phyloP scores from a whole-genome alignment of 2,329 filamentous ascomycete genomes.

The Fusarium sp. region DNA sequence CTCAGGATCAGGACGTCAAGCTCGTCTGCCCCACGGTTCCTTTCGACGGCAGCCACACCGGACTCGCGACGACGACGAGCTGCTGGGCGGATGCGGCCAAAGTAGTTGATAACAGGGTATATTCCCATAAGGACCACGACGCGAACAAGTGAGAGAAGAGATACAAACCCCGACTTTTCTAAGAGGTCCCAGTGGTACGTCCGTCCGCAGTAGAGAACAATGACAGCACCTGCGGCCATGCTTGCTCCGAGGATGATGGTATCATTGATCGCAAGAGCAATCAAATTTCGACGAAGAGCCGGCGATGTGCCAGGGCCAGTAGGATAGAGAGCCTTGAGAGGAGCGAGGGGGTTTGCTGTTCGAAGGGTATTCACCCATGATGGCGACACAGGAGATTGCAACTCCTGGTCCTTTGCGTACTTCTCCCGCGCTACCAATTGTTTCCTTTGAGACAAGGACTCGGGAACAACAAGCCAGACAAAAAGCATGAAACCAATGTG shows the following conservation, averaged over 20 bases:
- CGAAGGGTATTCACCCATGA: conserved; percentile 50
- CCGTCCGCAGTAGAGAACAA: conserved; percentile 84
- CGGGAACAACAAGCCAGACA: conserved; percentile 78
- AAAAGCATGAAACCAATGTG: conserved; percentile 80
- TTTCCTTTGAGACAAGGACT: conserved; percentile 81
- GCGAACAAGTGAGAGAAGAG: conserved; percentile 79
- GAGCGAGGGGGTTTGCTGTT: conserved; percentile 75
- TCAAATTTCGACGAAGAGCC: conserved; percentile 79
- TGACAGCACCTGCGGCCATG: conserved; percentile 83
- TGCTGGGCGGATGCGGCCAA: conserved; percentile 71
- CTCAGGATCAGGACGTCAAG: conserved; percentile 84
- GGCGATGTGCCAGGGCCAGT: conserved; percentile 68
- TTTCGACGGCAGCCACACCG: conserved; percentile 53
- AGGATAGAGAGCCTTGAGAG: conserved; percentile 82
- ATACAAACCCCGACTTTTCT: conserved; percentile 84
- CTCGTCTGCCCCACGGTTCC: conserved; percentile 75
- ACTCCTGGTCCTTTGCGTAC: conserved; percentile 59
- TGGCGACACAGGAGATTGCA: conserved; percentile 44
- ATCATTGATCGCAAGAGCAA: conserved; percentile 83
- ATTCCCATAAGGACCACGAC: conserved; percentile 79
- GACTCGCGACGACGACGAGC: conserved; percentile 53
- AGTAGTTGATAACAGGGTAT: conserved; percentile 79
- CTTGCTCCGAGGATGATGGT: conserved; percentile 83
- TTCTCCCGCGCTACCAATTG: conserved; percentile 78
- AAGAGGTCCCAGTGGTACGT: conserved; percentile 85